Conservation (phyloP, 108 stramenopile species). For the Pseudonitzschia delicatissima region DNA sequence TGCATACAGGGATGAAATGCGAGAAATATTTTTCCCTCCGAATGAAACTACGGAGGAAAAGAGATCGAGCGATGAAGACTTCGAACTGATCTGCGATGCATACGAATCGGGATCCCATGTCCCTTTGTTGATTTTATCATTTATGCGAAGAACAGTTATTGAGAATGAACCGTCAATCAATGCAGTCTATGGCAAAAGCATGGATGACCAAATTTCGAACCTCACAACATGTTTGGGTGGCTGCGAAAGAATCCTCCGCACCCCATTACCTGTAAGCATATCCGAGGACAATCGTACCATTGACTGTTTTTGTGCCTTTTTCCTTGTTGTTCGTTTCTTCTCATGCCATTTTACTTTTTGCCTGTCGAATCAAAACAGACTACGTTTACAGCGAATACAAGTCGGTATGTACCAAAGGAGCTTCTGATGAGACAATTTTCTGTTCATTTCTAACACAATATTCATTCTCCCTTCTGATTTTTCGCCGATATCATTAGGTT, state of each 20-base stretch:
- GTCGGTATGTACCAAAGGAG: conserved; percentile 5
- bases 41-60: background rate
- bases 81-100: conserved; percentile 26
- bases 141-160: conserved; percentile 41
- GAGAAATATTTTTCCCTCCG: conserved; percentile 24
- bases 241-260: conserved; percentile 44
- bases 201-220: conserved; percentile 37
- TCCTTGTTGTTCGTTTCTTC: background rate
- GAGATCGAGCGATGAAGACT: conserved; percentile 14
- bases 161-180: conserved; percentile 19
- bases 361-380: conserved; percentile 1
- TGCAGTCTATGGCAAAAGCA: conserved; percentile 25
- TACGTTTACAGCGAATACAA: conserved; percentile 5
- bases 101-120: conserved; percentile 32
- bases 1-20: conserved; percentile 41
- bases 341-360: conserved; percentile 6
- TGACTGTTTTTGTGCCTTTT: background rate
- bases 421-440: too few species aligned
- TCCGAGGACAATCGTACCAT: background rate
- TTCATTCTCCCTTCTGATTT: background rate
- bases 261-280: conserved; percentile 23
- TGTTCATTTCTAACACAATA: background rate
- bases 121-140: conserved; percentile 30
- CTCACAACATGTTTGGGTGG: conserved; percentile 32
- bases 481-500: background rate